Conservation (phyloP, 2,329 filamentous ascomycete species). For the Sporothrix curviconia region DNA sequence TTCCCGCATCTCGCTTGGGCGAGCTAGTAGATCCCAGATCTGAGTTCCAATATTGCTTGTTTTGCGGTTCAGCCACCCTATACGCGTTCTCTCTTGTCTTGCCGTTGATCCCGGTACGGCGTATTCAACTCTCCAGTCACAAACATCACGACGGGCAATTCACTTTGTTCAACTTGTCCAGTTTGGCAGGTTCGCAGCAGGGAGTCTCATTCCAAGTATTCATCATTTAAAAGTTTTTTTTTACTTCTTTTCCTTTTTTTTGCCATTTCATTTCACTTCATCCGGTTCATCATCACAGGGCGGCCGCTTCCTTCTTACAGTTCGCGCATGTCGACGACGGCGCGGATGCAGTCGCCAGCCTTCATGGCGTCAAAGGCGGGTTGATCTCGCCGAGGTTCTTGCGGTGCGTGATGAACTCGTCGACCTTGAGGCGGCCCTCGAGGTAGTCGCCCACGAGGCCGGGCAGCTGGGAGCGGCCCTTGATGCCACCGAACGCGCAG, state of each 20-base stretch:
- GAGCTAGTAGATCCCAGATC: not conserved
- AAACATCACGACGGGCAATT: too few species aligned
- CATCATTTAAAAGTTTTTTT: too few species aligned
- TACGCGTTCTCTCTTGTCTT: too few species aligned
- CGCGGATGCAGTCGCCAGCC: conserved; percentile 91
- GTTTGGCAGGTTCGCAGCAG: too few species aligned
- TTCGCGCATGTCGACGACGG: conserved; percentile 66
- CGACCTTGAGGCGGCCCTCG: conserved; percentile 85
- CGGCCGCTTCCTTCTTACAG: too few species aligned
- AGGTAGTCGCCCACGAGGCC: conserved; percentile 86
- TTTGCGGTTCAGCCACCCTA: too few species aligned
- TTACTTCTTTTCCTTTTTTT: not conserved
- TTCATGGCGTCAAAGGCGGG: conserved; percentile 88
- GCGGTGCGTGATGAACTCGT: conserved; percentile 98
- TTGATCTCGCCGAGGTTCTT: conserved; percentile 80
- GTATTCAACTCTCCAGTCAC: too few species aligned
- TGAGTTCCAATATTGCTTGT: too few species aligned
- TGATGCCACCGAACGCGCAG: conserved; percentile 96
- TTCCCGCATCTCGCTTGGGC: not conserved
- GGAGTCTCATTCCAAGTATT: too few species aligned
- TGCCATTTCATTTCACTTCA: not conserved
- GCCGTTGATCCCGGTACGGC: not conserved
- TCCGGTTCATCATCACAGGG: too few species aligned
- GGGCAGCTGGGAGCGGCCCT: conserved; percentile 87
- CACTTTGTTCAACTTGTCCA: too few species aligned